Evolutionary conservation across 805 yeast genomes (phyloP), one percentile per base, ranked within the genome.

Genomic region (Isabelozyma gotoi): DNA sequence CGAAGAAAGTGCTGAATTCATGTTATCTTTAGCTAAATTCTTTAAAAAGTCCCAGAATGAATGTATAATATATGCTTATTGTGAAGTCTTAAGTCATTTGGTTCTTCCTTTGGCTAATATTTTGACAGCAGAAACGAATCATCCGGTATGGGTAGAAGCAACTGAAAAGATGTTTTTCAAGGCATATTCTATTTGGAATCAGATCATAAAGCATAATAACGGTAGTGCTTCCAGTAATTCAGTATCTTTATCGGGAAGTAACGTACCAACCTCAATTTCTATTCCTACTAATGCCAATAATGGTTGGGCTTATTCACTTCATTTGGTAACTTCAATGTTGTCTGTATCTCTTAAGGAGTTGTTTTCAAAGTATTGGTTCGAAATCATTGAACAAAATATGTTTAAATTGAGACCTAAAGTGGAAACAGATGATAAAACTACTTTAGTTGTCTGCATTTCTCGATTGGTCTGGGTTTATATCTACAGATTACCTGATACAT

Each of bases 81-180:
- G 94, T 38, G 96, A 89, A 50, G 96, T 89, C 1, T 71, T 91
- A 33, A 77, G 85, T 43, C 83, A 80, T 41, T 74, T 94, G 19
- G 65, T 94, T 2, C 67, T 89, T 33, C 95, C 97, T 0, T 62
- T 94, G 18, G 95, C 97, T 0, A 92, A 88, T 7, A 74, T 82
- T 1, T 73, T 91, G 24, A 88, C 97, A 0, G 98, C 97, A 0
- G 99, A 94, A 59, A 91, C 89, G 0, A 92, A 94, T 56, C 96
- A 92, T 60, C 99, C 99, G 3, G 81, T 85, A 1, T 94, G 99
- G 99, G 82, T 84, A 0, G 87, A 82, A 33, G 94, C 97, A 0
- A 78, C 89, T 42, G 77, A 77, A 17, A 67, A 73, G 15, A 80
- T 92, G 11, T 82, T 78, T 59, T 63, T 71, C 12, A 78, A 75